Conservation (phyloP, 345 rosid species). For the Eucalyptus caleyi region DNA sequence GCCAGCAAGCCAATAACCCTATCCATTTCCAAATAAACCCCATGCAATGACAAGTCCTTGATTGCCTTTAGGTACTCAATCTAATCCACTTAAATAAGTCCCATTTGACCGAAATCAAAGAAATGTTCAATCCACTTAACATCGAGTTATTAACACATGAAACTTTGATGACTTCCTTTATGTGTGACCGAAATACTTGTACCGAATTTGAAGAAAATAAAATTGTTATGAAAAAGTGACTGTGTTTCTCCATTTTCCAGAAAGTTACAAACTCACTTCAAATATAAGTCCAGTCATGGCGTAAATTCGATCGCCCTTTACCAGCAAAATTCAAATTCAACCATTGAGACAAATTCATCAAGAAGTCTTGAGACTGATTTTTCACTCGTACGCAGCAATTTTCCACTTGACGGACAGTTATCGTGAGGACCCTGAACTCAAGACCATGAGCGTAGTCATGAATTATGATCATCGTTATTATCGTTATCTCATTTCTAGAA, state of each 20-base stretch:
- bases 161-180: not conserved
- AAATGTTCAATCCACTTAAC: not conserved
- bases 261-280: not conserved
- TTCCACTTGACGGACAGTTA: not conserved
- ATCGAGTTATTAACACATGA: fast-evolving
- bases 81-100: not conserved
- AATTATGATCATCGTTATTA: not conserved
- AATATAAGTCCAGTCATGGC: fast-evolving
- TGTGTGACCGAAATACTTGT: fast-evolving
- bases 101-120: not conserved
- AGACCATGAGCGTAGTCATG: not conserved
- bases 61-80: not conserved
- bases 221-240: fast-evolving
- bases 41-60: not conserved
- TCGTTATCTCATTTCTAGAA: not conserved
- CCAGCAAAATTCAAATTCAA: not conserved
- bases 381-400: not conserved
- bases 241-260: not conserved
- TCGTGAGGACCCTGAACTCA: not conserved
- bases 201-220: fast-evolving
- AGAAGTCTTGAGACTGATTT: not conserved
- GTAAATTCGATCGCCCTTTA: not conserved
- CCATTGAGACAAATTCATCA: fast-evolving
- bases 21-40: not conserved
- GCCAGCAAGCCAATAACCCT: not conserved